phyloP scores from a whole-genome alignment of 768 basidiomycete species.

The Infundibulicybe gibba region DNA sequence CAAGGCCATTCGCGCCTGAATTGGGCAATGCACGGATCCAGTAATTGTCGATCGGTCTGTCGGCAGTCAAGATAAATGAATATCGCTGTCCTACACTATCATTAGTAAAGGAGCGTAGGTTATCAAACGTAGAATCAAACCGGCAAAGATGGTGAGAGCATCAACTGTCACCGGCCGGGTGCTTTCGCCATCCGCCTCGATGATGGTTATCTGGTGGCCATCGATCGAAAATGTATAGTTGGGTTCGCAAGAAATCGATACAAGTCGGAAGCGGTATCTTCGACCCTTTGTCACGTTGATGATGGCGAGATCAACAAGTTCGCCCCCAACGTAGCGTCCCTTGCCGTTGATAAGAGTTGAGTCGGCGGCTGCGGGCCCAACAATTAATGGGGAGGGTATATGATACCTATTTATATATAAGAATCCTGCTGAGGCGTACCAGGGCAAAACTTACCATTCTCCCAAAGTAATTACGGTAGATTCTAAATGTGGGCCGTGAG shows the following conservation, averaged over 20 bases:
- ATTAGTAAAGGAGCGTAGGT: neutral
- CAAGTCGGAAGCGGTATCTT: constrained; percentile 33
- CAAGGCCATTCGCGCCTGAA: constrained; percentile 5
- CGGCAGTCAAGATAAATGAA: constrained; percentile 36
- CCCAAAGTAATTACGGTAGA: constrained; percentile 19
- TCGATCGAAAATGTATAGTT: constrained; percentile 42
- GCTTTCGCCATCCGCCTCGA: constrained; percentile 48
- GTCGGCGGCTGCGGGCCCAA: constrained; percentile 1
- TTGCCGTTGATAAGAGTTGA: constrained; percentile 32
- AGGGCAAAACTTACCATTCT: constrained; percentile 18
- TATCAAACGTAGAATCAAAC: constrained; percentile 1
- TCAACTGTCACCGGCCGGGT: constrained; percentile 39
- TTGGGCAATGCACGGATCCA: constrained; percentile 39
- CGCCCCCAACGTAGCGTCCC: constrained; percentile 25
- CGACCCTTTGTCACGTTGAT: constrained; percentile 25
- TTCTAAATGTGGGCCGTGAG: constrained; percentile 7
- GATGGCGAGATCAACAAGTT: constrained; percentile 22
- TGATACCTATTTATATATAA: constrained; percentile 6
- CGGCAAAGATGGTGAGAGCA: constrained; percentile 36
- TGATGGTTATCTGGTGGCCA: constrained; percentile 44
- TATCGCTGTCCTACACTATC: constrained; percentile 14
- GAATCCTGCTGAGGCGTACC: neutral
- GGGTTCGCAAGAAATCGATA: constrained; percentile 29
- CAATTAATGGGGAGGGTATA: neutral
- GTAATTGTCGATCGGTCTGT: constrained; percentile 48